phyloP scores from a whole-genome alignment of 768 basidiomycete species.

The Ephemerocybe angulata region DNA sequence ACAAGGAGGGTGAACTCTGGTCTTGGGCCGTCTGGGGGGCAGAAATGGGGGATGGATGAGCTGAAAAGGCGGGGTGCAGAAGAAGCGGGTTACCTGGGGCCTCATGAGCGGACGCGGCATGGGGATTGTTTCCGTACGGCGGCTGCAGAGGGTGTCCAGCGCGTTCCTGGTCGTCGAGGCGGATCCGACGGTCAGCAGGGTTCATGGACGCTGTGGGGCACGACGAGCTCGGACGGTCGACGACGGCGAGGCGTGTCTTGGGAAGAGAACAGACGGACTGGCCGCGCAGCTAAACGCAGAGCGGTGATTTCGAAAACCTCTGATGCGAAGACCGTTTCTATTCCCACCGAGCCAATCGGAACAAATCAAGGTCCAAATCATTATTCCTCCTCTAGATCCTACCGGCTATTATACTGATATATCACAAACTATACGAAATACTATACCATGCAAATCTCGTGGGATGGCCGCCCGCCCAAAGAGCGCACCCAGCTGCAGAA shows the following conservation, averaged over 20 bases:
- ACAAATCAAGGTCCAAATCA: conserved; percentile 37
- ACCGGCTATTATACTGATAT: conserved; percentile 8
- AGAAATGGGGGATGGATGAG: conserved; percentile 16
- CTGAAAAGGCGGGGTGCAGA: conserved; percentile 11
- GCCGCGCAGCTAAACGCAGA: conserved; percentile 27
- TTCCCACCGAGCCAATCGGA: conserved; percentile 69
- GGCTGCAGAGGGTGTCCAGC: conserved; percentile 18
- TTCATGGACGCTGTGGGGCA: conserved; percentile 47
- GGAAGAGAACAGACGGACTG: conserved; percentile 52
- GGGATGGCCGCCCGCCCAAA: conserved; percentile 48
- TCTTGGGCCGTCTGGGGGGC: conserved; percentile 29
- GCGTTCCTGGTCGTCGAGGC: conserved; percentile 41
- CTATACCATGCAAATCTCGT: conserved; percentile 27
- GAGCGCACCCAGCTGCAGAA: conserved; percentile 39
- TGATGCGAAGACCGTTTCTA: conserved; percentile 41
- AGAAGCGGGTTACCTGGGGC: conserved; percentile 35
- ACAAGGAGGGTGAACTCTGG: conserved; percentile 68
- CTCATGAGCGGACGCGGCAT: conserved; percentile 23
- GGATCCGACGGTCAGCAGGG: conserved; percentile 47
- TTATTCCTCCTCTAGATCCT: conserved; percentile 7
- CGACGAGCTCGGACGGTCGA: conserved; percentile 37
- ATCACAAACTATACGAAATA: conserved; percentile 6
- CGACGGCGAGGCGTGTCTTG: conserved; percentile 33
- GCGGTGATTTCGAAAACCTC: conserved; percentile 61
- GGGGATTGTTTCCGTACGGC: conserved; percentile 20